phyloP scores from a whole-genome alignment of 176 grass and related monocot species.

The Aegilops umbellulata region DNA sequence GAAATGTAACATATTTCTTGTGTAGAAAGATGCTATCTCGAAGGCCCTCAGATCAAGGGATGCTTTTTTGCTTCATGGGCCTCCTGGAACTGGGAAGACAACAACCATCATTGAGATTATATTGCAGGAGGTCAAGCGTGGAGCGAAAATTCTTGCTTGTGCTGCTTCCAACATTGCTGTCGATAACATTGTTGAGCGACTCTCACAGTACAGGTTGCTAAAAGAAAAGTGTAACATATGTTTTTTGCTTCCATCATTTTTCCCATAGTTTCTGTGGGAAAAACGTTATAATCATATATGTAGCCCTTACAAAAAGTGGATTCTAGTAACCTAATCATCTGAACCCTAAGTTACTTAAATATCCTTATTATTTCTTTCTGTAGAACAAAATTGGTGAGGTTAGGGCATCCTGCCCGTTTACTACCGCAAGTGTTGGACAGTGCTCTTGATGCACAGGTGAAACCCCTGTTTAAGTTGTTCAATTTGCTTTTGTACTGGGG shows the following conservation, averaged over 20 bases:
- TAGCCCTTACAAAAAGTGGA: slow-evolving; percentile 24
- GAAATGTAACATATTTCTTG: slow-evolving; percentile 12
- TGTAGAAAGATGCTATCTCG: slow-evolving; percentile 85
- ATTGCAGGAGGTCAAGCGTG: slow-evolving; percentile 91
- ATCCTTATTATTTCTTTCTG: background rate
- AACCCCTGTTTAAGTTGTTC: background rate
- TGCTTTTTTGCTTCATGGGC: slow-evolving; percentile 98
- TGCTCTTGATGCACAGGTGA: slow-evolving; percentile 94
- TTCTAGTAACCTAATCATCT: slow-evolving; percentile 24
- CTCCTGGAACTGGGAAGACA: slow-evolving; percentile 97
- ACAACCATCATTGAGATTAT: slow-evolving; percentile 97
- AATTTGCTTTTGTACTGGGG: slow-evolving; percentile 19
- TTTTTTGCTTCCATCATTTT: background rate
- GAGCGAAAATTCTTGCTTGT: slow-evolving; percentile 96
- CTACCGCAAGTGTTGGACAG: slow-evolving; percentile 89
- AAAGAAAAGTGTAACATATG: background rate
- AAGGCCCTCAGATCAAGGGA: slow-evolving; percentile 85
- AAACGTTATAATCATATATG: slow-evolving; percentile 18
- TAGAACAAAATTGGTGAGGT: slow-evolving; percentile 89
- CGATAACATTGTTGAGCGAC: slow-evolving; percentile 98
- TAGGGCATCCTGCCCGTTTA: slow-evolving; percentile 97
- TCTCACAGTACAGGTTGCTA: slow-evolving; percentile 77
- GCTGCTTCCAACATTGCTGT: slow-evolving; percentile 99
- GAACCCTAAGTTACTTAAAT: background rate
- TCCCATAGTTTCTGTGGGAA: slow-evolving; percentile 3